Base-by-base conservation (phyloP, 139 green algal species). In the Gonium pectorale region DNA sequence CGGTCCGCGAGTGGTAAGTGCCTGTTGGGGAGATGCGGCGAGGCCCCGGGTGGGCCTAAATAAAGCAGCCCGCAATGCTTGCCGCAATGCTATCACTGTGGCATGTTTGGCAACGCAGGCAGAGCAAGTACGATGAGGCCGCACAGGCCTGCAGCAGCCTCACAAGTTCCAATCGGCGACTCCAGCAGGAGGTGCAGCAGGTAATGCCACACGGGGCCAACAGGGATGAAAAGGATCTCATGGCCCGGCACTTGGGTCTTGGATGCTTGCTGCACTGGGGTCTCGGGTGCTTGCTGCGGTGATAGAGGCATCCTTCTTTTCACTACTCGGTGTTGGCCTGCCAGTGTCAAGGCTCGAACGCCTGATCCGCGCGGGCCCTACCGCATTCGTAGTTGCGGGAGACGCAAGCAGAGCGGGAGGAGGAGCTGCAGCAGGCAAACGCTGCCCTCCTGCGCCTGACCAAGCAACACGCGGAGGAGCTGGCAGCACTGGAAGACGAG, bases 61-160 rank as follows among this genome's bases (percentile, higher is more conserved):
- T n/a, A n/a, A n/a, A n/a, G n/a, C n/a, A n/a, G n/a, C n/a, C n/a
- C n/a, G n/a, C n/a, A n/a, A n/a, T n/a, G n/a, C n/a, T n/a, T n/a
- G n/a, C n/a, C n/a, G n/a, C n/a, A n/a, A n/a, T 40, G 31, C 29
- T 33, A 67, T 33, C 13, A 9, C 7, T 27, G 63, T 70, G 19
- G 7, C 63, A 5, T 70, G 33, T 43, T 35, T 8, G 17, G 56
- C 21, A 2, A 9, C 17, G 19, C 75, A 83, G 75, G 75, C 75
- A 83, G 75, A n/a, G 33, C 21, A 83, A 83, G 43, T 83, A 83
- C 41, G 75, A 83, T 15, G 59, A 72, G 1, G 49, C 27, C 19
- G 8, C 44, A 1, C 4, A 13, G 5, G 26, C 72, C 9, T 29
- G 37, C 24, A 11, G 52, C 38, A 44, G 67, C 35, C 52, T 80